A percentile compares a stretch with the other conserved stretches of the same genome.
Evolutionary conservation across 768 basidiomycete species (phyloP).

Genomic region (Psilocybe azurescens): DNA sequence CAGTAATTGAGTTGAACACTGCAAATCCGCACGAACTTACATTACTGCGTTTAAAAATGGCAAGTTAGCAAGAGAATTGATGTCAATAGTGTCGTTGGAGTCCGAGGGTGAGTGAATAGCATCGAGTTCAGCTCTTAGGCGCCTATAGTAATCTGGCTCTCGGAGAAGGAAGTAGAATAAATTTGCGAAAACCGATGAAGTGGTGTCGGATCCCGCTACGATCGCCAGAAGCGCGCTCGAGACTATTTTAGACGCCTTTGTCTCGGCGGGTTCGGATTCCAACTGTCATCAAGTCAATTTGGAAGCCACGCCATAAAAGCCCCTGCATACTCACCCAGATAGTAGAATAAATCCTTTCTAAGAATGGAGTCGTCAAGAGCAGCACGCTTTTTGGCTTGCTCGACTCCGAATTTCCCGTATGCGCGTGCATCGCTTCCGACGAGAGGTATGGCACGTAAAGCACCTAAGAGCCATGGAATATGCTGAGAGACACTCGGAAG

Average conservation of each 20-base stretch:
- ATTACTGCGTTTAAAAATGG: constrained; percentile 39
- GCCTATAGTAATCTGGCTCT: constrained; percentile 26
- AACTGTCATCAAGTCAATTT: constrained; percentile 6
- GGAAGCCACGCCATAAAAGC: background rate
- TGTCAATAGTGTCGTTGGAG: constrained; percentile 15
- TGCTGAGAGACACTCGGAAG: constrained; percentile 28
- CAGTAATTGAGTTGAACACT: constrained; percentile 17
- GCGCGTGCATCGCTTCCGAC: constrained; percentile 16
- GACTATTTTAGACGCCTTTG: constrained; percentile 12
- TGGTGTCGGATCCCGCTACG: constrained; percentile 39
- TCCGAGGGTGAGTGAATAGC: constrained; percentile 16
- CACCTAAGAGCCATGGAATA: constrained; percentile 23
- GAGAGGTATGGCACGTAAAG: constrained; percentile 18
- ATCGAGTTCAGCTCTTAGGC: constrained; percentile 34
- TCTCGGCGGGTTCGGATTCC: constrained; percentile 16
- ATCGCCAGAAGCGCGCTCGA: constrained; percentile 31
- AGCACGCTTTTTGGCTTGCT: constrained; percentile 28
- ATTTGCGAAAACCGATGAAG: constrained; percentile 29
- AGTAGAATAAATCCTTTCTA: constrained; percentile 33
- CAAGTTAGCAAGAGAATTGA: constrained; percentile 26
- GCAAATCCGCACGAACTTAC: constrained; percentile 26
- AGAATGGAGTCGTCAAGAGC: constrained; percentile 11
- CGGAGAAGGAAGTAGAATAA: constrained; percentile 33
- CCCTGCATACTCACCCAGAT: constrained; percentile 26
- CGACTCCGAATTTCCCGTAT: constrained; percentile 22